These are phyloP conservation scores for Fusarium nelsonii DNA, from an alignment of 2,329 filamentous ascomycete genomes.

Conservation along the genomic window DNA sequence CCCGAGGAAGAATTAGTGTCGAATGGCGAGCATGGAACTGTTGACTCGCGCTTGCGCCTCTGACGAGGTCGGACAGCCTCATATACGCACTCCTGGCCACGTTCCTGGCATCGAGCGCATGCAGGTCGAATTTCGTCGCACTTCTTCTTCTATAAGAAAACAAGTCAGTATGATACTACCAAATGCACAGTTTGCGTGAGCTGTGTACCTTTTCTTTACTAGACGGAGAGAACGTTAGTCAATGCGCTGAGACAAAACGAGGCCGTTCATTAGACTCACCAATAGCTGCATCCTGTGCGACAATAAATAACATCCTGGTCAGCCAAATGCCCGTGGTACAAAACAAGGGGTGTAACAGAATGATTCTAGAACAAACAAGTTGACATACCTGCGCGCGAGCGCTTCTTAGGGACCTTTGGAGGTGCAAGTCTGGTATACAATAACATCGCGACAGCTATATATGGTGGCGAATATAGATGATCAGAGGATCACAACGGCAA, in stretches of 20 bases:
- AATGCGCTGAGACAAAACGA: constrained; percentile 1
- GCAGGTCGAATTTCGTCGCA: constrained; percentile 66
- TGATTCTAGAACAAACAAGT: constrained; percentile 6
- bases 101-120: constrained; percentile 65
- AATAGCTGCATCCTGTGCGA: constrained; percentile 63
- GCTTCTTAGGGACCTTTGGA: constrained; percentile 69
- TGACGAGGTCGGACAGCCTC: constrained; percentile 60
- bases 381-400: constrained; percentile 61
- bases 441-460: constrained; percentile 58
- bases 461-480: constrained; percentile 41
- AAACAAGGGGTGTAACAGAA: constrained; percentile 21
- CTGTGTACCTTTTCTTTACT: constrained; percentile 65
- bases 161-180: constrained; percentile 14
- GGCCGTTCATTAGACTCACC: constrained; percentile 54
- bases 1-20: constrained; percentile 39
- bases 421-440: constrained; percentile 69
- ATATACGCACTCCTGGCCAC: constrained; percentile 63
- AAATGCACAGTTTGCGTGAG: not conserved
- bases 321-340: constrained; percentile 14
- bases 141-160: constrained; percentile 65
- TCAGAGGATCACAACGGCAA: constrained; percentile 41
- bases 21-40: constrained; percentile 30
- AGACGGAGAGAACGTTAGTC: constrained; percentile 28
- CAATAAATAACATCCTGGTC: constrained; percentile 20
- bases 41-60: constrained; percentile 52